Evolutionary conservation across 2,329 filamentous ascomycete species (phyloP), one percentile per base, ranked within the genome.

Genomic region (Dactylella cylindrospora): DNA sequence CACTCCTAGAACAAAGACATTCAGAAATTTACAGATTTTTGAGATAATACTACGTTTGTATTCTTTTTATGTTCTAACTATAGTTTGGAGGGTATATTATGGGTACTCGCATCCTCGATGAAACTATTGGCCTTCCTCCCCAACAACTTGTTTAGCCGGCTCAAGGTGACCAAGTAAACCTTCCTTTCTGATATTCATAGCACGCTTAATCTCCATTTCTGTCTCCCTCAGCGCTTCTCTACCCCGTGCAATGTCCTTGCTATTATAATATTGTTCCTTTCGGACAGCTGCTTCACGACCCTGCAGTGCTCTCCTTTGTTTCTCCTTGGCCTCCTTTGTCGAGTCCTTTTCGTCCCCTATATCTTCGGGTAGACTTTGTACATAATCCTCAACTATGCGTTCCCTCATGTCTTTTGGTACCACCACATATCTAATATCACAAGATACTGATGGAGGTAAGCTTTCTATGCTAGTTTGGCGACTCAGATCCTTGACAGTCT

Each of bases 381-480:
- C 80, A 68, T 84, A 86, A 2, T 80, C 79, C 69, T 83, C 80
- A 5, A 90, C 73, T 4, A 91, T 73, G 1, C 79, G 74, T 65
- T 90, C 83, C 13, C 88, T 78, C 19, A 46, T 47, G 0, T 79
- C 76, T 31, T 76, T 73, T 0, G 80, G 71, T 20, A 84, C 79
- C 0, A 83, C 84, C 26, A 88, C 82, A 71, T 82, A 91, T 36
- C 85, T 80, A 28, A 88, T 72, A 69, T 91, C 86, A 12, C 78
- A 76, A 1, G 87, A 75, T 0, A 91, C 70, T 17, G 80, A 72
- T 1, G 79, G 72, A 1, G 87, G 87, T 7, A 91, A 75, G 12
- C 77, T 76, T 3, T 78, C 77, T 1, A 79, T 69, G 0, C 76
- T 74, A 0, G 83, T 83, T 40, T 77, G 74, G 64, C 78, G 80